Base-by-base conservation (phyloP, 257 asterid species). In the Nicotiana knightiana region DNA sequence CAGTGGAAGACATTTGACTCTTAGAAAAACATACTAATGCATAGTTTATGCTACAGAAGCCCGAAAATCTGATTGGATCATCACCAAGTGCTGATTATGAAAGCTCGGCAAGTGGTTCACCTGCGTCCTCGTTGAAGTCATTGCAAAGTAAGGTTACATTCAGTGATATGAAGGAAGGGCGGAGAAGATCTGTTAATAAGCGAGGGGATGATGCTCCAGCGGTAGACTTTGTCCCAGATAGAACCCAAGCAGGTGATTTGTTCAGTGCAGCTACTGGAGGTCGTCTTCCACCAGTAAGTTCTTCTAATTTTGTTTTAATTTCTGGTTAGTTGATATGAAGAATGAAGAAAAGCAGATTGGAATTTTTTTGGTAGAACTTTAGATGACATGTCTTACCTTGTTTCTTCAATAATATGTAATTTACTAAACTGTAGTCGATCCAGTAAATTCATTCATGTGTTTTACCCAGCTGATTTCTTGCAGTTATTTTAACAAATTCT, bases 191-290 rank as follows among this genome's bases (percentile, higher is more conserved):
- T 86, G 53, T 88, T 83, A 85, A 94, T 85, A 84, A 92, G 86
- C 88, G 84, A 82, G 90, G 81, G 33, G 87, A 88, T 67, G 89
- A 79, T 86, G 83, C 83, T 78, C 73, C 92, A 70, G 76, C 78
- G 5, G 87, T 85, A 51, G 88, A 86, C 87, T 89, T 88, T 62
- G 82, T 89, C 88, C 82, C 90, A 78, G 91, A 82, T 85, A 88
- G 89, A 89, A 89, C 96, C 76, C 97, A 93, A 86, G 98, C 98
- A 32, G 98, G 98, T 51, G 96, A 92, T 82, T 88, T 93, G 85
- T 89, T 93, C 86, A 89, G 91, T 81, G 92, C 92, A 83, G 92
- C 93, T 73, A 85, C 66, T 82, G 91, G 93, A 83, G 86, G 83
- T 68, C 90, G 85, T 18, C 88, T 84, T 83, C 93, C 91, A 79